A percentile compares a stretch with the other conserved stretches of the same genome.
Evolutionary conservation across 2,329 filamentous ascomycete species (phyloP).

Genomic region (Exserohilum turcica): DNA sequence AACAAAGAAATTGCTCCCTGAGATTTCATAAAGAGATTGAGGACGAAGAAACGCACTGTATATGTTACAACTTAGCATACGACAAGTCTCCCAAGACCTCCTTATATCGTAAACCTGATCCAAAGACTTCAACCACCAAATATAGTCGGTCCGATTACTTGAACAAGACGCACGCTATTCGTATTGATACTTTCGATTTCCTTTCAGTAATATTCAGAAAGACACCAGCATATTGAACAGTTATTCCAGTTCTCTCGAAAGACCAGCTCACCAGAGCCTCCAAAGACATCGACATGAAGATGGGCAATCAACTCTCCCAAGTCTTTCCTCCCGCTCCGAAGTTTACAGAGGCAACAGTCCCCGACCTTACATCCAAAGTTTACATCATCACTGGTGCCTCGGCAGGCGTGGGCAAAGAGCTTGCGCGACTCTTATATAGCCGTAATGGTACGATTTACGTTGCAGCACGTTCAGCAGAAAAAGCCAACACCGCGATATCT

Average conservation of each 20-base stretch:
- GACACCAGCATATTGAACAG: no score
- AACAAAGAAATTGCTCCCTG: not conserved
- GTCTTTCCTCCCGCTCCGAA: constrained; percentile 21
- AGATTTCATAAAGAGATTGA: no score
- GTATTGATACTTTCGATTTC: no score
- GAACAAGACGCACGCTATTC: no score
- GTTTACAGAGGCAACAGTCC: constrained; percentile 40
- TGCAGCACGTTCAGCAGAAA: constrained; percentile 53
- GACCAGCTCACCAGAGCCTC: not conserved
- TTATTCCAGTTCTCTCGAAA: no score
- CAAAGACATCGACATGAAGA: not conserved
- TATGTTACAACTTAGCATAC: not conserved
- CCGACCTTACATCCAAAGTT: constrained; percentile 51
- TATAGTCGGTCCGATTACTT: no score
- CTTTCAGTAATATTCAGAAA: no score
- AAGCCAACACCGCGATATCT: constrained; percentile 48
- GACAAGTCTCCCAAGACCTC: no score
- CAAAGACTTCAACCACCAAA: no score
- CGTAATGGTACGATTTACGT: constrained; percentile 62
- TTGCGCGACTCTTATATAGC: constrained; percentile 60
- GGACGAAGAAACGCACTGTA: no score
- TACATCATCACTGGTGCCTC: constrained; percentile 60
- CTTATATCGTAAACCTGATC: no score
- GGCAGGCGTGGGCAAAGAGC: constrained; percentile 58
- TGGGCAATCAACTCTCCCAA: constrained; percentile 25